These are phyloP conservation scores for Pilobolus umbonatus DNA, from an alignment of 192 early-diverging fungal species.

Conservation along the genomic window DNA sequence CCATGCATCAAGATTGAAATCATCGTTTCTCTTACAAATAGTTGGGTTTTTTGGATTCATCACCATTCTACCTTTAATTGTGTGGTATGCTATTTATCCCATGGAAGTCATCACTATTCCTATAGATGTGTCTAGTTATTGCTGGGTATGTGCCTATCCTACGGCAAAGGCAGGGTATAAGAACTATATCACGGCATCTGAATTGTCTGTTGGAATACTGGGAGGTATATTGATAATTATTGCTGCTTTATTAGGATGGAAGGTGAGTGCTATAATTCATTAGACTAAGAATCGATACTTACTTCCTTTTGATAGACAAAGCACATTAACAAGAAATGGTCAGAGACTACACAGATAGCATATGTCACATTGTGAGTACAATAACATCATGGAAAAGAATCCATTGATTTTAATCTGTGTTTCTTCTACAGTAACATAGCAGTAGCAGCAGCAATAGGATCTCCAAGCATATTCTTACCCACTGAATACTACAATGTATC, in stretches of 20 bases:
- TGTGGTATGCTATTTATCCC: slow-evolving; percentile 19
- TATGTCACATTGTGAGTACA: slow-evolving; percentile 46
- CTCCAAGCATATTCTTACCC: slow-evolving; percentile 17
- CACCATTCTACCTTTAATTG: slow-evolving; percentile 8
- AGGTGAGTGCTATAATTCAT: slow-evolving; percentile 13
- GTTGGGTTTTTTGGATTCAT: slow-evolving; percentile 6
- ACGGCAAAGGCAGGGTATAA: slow-evolving; percentile 15
- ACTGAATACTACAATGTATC: slow-evolving; percentile 6
- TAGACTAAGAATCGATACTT: slow-evolving; percentile 15
- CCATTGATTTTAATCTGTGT: neutral
- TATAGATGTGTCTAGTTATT: neutral
- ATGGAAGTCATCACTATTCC: neutral
- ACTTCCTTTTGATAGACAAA: slow-evolving; percentile 33
- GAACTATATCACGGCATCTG: slow-evolving; percentile 26
- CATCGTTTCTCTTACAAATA: slow-evolving; percentile 12
- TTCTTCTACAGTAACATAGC: slow-evolving; percentile 13
- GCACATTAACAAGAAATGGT: slow-evolving; percentile 41
- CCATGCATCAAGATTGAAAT: slow-evolving; percentile 27
- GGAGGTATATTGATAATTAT: slow-evolving; percentile 19
- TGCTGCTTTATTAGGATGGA: slow-evolving; percentile 33
- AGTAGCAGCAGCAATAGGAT: slow-evolving; percentile 8
- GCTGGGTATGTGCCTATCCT: slow-evolving; percentile 18
- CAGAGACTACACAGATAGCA: slow-evolving; percentile 42
- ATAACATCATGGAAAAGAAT: neutral
- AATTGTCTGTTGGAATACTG: slow-evolving; percentile 10